Evolutionary conservation across 768 basidiomycete species (phyloP).

Genomic region (Rhodotorula kratochvilovae): DNA sequence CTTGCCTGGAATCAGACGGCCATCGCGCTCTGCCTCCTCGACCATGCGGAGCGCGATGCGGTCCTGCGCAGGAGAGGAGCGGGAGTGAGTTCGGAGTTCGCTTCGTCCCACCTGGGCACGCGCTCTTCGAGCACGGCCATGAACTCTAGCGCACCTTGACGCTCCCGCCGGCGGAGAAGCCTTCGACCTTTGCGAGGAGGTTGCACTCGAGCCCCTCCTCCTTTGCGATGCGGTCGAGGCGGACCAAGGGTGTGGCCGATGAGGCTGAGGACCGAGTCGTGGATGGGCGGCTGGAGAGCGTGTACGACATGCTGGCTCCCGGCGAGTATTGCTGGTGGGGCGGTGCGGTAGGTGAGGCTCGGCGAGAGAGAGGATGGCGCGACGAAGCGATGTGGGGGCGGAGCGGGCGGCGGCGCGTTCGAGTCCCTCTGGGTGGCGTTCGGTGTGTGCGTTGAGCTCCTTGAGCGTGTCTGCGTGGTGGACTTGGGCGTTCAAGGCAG

Average conservation of each 20-base stretch:
- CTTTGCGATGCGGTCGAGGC: slow-evolving; percentile 71
- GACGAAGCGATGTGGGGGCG: too few species aligned
- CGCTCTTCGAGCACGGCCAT: too few species aligned
- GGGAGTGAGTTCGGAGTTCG: background rate
- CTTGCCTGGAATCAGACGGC: slow-evolving; percentile 75
- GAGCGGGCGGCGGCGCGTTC: too few species aligned
- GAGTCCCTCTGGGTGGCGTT: too few species aligned
- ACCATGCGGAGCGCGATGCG: slow-evolving; percentile 65
- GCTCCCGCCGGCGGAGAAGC: slow-evolving; percentile 81
- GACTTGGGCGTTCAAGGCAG: too few species aligned
- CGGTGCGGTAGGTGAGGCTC: background rate
- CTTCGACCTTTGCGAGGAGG: slow-evolving; percentile 84
- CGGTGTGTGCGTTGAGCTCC: too few species aligned
- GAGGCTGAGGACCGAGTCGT: slow-evolving; percentile 48
- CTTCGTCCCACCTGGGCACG: too few species aligned
- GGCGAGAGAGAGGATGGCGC: background rate
- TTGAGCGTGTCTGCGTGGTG: too few species aligned
- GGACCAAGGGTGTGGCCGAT: slow-evolving; percentile 85
- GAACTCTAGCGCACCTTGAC: slow-evolving; percentile 61
- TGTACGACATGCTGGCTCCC: background rate
- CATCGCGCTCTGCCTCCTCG: slow-evolving; percentile 83
- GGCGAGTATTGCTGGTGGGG: background rate
- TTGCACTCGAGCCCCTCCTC: slow-evolving; percentile 79
- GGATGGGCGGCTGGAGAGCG: slow-evolving; percentile 3
- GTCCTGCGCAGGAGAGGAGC: slow-evolving; percentile 7